Evolutionary conservation across 73 alveolate species (phyloP).

Genomic region (Paramecium primaurelia): DNA sequence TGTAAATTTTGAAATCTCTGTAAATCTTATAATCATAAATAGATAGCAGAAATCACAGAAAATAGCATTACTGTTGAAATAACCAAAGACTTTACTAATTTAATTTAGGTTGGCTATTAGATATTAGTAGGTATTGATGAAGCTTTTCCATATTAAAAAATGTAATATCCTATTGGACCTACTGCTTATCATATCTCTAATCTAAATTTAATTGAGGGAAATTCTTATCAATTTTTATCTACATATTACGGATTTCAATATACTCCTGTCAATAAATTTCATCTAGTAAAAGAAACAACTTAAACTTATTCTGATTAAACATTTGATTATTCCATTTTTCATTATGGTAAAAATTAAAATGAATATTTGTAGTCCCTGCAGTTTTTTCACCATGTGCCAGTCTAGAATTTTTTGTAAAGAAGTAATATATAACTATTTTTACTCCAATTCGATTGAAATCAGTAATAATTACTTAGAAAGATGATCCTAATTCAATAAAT

Average conservation of each 20-base stretch:
- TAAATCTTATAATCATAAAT: background rate
- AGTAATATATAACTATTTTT: background rate
- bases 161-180: background rate
- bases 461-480: background rate
- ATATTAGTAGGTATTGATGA: background rate
- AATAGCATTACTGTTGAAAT: background rate
- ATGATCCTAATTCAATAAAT: background rate
- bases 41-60: background rate
- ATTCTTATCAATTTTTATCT: background rate
- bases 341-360: background rate
- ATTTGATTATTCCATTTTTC: background rate
- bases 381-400: background rate
- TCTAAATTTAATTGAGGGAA: background rate
- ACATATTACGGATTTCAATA: background rate
- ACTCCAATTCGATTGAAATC: background rate
- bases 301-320: background rate
- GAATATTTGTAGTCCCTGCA: background rate
- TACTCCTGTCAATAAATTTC: background rate
- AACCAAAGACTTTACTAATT: background rate
- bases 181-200: background rate
- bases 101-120: background rate
- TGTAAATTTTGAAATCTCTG: background rate
- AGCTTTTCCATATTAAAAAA: background rate
- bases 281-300: background rate
- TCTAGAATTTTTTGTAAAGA: background rate